Evolutionary conservation across 2,329 filamentous ascomycete species (phyloP).

Genomic region (Colletotrichum cuscutae): DNA sequence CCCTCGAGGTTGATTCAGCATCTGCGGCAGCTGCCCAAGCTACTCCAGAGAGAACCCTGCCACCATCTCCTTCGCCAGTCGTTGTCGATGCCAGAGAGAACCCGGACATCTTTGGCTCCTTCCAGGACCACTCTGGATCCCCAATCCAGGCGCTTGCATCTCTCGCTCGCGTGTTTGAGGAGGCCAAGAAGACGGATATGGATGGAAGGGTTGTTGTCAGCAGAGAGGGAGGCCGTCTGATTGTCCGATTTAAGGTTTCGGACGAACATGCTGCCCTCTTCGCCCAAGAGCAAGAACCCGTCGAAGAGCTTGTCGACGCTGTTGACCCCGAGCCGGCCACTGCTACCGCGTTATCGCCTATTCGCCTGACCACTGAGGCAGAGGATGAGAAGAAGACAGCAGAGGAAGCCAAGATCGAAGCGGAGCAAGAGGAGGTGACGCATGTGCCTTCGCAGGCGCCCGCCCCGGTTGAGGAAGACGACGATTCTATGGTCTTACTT

Average conservation of each 20-base stretch:
- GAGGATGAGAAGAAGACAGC: neutral
- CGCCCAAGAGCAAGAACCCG: neutral
- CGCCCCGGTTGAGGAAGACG: neutral
- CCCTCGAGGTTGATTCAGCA: constrained; percentile 21
- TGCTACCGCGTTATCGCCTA: neutral
- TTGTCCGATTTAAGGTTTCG: constrained; percentile 34
- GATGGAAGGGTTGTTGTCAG: constrained; percentile 16
- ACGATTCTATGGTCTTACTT: constrained; percentile 18
- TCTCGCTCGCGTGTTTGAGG: constrained; percentile 13
- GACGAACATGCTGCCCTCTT: constrained; percentile 7
- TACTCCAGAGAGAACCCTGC: neutral
- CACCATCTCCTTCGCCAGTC: constrained; percentile 13
- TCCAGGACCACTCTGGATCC: constrained; percentile 13
- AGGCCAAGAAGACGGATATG: neutral
- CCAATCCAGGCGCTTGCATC: constrained; percentile 17
- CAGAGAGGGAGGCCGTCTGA: constrained; percentile 13
- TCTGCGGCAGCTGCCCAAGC: neutral
- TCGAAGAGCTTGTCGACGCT: neutral
- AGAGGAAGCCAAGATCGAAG: neutral
- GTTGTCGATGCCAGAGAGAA: constrained; percentile 30
- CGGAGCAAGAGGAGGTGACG: neutral
- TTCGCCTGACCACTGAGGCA: neutral
- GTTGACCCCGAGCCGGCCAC: neutral
- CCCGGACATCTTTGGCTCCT: constrained; percentile 31
- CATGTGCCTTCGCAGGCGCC: neutral